phyloP scores from a whole-genome alignment of 1,284 basidiomycete species.

The Agroathelia rolfsii region DNA sequence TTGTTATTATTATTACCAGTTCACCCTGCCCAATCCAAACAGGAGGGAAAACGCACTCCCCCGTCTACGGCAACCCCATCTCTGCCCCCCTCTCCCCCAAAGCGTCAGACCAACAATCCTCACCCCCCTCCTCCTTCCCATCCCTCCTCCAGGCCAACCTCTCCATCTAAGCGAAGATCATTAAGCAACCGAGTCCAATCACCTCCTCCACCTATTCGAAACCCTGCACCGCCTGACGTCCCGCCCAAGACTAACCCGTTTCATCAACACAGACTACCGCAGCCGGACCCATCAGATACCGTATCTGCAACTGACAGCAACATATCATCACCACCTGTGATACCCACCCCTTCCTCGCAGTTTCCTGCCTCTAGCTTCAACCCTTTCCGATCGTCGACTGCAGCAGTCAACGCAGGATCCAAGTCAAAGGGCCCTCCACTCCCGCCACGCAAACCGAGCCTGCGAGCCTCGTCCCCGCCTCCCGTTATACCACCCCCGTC shows the following conservation, averaged over 20 bases:
- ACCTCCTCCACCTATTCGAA: constrained; percentile 25
- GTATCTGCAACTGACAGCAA: no score
- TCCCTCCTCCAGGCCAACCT: constrained; percentile 13
- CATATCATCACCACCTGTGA: no score
- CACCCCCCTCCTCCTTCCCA: constrained; percentile 3
- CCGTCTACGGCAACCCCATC: constrained; percentile 15
- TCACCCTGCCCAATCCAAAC: constrained; percentile 13
- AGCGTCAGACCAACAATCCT: constrained; percentile 15
- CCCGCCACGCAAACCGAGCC: no score
- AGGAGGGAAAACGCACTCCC: constrained; percentile 8
- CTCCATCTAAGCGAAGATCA: constrained; percentile 23
- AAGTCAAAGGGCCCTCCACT: no score
- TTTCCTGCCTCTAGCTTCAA: no score
- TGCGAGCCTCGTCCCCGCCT: no score
- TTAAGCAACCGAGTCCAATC: constrained; percentile 22
- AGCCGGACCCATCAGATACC: no score
- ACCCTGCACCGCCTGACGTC: constrained; percentile 18
- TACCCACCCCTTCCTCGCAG: no score
- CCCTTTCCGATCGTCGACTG: no score
- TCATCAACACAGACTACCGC: no score
- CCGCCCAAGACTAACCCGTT: constrained; percentile 15
- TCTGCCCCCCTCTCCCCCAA: constrained; percentile 16
- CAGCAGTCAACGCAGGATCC: no score
- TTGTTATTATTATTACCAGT: constrained; percentile 7
- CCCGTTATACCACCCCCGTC: constrained; percentile 8